A percentile compares a stretch with the other conserved stretches of the same genome.
Conservation (phyloP, 306 rosid genomes). For the Argentina anserina region DNA sequence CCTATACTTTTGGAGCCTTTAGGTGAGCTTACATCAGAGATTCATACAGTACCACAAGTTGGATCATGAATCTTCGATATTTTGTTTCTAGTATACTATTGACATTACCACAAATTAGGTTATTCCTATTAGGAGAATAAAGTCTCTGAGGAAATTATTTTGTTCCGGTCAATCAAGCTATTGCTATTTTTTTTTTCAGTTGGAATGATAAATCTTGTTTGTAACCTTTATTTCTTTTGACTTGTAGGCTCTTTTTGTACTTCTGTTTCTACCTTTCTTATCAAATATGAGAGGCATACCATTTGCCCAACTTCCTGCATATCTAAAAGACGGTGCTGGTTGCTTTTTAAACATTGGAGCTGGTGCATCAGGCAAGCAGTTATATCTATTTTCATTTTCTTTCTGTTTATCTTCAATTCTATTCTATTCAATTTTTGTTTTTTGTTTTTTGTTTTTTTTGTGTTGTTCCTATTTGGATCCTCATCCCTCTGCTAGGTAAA, state of each 20-base stretch:
- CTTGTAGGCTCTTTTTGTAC: conserved; percentile 71
- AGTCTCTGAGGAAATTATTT: not conserved
- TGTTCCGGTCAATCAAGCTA: not conserved
- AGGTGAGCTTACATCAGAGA: too few relatives aligned
- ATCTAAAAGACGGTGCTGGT: conserved; percentile 64
- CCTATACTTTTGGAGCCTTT: too few relatives aligned
- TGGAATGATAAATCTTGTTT: not conserved
- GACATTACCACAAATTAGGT: not conserved
- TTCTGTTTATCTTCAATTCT: not conserved
- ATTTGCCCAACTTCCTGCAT: conserved; percentile 61
- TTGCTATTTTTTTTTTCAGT: not conserved
- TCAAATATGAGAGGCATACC: conserved; percentile 78
- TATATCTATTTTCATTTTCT: conserved; percentile 4
- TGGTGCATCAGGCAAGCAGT: conserved; percentile 40
- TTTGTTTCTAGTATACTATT: not conserved
- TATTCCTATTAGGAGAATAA: not conserved
- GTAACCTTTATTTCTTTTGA: not conserved
- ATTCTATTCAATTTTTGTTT: too few relatives aligned
- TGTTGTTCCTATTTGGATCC: not conserved
- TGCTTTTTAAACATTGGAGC: conserved; percentile 83
- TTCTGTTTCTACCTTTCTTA: conserved; percentile 69
- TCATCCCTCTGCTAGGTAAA: not conserved
- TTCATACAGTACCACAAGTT: not conserved
- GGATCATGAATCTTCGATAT: not conserved
- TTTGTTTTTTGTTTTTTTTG: too few relatives aligned